Evolutionary conservation across 2,329 filamentous ascomycete species (phyloP), one percentile per base, ranked within the genome.

Genomic region (Simplicillium aogashimaense): DNA sequence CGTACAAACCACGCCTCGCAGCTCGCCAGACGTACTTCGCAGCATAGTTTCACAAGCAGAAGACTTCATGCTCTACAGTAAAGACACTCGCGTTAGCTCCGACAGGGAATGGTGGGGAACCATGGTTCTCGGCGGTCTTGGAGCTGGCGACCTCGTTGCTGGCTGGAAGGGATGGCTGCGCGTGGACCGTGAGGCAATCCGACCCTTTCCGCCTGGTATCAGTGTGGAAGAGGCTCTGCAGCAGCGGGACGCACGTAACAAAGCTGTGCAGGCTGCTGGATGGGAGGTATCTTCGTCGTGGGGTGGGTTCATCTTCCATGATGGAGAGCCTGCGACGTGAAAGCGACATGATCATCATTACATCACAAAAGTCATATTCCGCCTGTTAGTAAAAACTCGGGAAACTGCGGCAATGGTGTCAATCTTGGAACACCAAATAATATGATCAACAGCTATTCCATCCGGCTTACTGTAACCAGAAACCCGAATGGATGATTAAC

Each of bases 31-130:
- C 17, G 43, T 50, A 2, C 48, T 64, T 17, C 54, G 55, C 15
- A 55, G 57, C 3, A 50, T 66, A 5, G 50, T 74, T 7, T 52
- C 59, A 2, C 58, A 61, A 1, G 64, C 67, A 3, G 62, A 68
- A 37, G 49, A 59, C 33, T 67, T 65, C 50, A 72, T 77, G 61
- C 55, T 77, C 5, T 78, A 78, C 52, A 62, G 64, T 3, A 43
- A 52, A 7, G 40, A 39, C 9, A 45, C 61, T 28, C 62, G 64
- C 43, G 52, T 49, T 30, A 75, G 69, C 45, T 59, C 61, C 5
- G 54, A 49, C 18, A 64, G 74, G 4, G 63, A 67, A 43, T 76
- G 69, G 66, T 78, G 75, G 74, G 74, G 75, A n/a, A 74, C 70
- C 2, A 48, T 78, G 18, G 65, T 78, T 5, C 48, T 77, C 31